Base-by-base conservation (phyloP, 2,329 filamentous ascomycete species). In the Fusarium lateritium region DNA sequence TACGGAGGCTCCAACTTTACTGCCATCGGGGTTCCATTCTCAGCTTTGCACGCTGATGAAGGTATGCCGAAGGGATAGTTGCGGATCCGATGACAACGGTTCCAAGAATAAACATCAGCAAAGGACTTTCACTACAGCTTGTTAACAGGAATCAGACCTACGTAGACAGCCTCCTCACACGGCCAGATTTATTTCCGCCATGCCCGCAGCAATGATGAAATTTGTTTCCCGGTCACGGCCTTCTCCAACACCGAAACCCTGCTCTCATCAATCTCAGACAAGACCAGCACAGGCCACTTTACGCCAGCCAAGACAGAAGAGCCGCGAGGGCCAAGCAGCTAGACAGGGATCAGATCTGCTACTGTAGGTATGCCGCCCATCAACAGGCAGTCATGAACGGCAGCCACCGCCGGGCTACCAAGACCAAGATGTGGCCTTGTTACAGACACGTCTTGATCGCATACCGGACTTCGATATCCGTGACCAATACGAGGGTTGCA, bases 271-370 rank as follows among this genome's bases (percentile, higher is more conserved):
- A 51, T 45, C 58, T 55, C 36, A 38, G 38, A 40, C 44, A 47
- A 39, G 46, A 60, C 51, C 49, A 45, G 44, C 40, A 62, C 56
- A 67, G 54, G 53, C 66, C 59, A 50, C 40, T 53, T 50, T 65
- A 69, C 61, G 56, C 54, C 60, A 59, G 67, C 70, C 67, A 72
- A 72, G 69, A 55, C 57, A 49, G 33, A 67, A 73, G 71, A 73
- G 71, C 71, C 65, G 69, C 67, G 59, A 67, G 43, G 44, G 65
- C 62, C 65, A 63, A 67, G 56, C 17, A 45, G 15, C 28, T 36
- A 62, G 43, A 34, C 56, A 70, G 52, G 71, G 55, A 67, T 70
- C 36, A 39, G 58, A 71, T 72, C 69, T 70, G 44, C 65, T 58
- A 54, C 67, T 46, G 62, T 56, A 40, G 52, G 42, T 52, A 56